Percentiles rank a stretch among this genome's conserved stretches.
These are phyloP conservation scores for Bacterosira constricta DNA, from an alignment of 108 stramenopile genomes.

Conservation along the genomic window DNA sequence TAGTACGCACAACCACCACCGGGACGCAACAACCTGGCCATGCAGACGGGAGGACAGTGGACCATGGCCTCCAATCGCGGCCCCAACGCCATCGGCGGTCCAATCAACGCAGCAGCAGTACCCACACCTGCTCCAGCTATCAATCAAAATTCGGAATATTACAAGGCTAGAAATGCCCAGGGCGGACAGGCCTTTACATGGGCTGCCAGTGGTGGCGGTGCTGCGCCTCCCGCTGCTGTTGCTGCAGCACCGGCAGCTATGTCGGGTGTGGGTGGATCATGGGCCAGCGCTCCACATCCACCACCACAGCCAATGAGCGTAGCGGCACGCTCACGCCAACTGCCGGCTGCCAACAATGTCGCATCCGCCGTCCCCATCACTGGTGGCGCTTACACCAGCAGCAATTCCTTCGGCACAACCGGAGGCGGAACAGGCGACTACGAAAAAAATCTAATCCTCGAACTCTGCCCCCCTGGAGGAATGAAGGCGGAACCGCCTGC, in stretches of 20 bases:
- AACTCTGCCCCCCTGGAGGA: conserved; percentile 93
- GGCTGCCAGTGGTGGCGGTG: conserved; percentile 61
- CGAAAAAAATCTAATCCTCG: conserved; percentile 89
- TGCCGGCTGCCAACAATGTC: conserved; percentile 15
- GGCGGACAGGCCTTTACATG: conserved; percentile 56
- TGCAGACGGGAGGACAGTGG: conserved; percentile 86
- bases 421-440: conserved; percentile 81
- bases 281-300: conserved; percentile 30
- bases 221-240: background rate
- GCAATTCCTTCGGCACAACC: conserved; percentile 32
- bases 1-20: conserved; percentile 66
- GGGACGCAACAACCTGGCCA: conserved; percentile 69
- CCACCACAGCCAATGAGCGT: conserved; percentile 24
- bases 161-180: conserved; percentile 62
- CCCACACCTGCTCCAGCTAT: conserved; percentile 29
- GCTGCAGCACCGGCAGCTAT: background rate
- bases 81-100: conserved; percentile 57
- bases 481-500: conserved; percentile 92
- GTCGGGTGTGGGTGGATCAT: conserved; percentile 48
- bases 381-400: conserved; percentile 8
- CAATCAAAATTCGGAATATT: conserved; percentile 64
- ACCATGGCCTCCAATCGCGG: conserved; percentile 91
- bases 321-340: conserved; percentile 25
- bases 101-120: background rate
- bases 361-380: background rate